These are phyloP conservation scores for Calophaca sinica DNA, from an alignment of 306 rosid species.

Conservation along the genomic window DNA sequence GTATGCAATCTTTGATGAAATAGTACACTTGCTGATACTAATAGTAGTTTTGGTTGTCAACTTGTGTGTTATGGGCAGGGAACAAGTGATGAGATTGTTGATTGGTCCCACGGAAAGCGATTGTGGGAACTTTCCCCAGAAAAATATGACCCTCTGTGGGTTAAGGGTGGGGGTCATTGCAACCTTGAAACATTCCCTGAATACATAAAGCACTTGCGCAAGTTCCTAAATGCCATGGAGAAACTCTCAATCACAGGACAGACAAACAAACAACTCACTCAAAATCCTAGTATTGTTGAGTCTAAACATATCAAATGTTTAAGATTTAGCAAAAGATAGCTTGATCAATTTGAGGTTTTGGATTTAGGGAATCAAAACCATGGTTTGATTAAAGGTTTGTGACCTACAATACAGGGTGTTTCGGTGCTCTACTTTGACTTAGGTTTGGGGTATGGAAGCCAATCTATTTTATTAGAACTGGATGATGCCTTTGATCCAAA, in stretches of 20 bases:
- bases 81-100: constrained; percentile 88
- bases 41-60: constrained; percentile 25
- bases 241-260: constrained; percentile 59
- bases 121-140: constrained; percentile 90
- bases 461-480: constrained; percentile 38
- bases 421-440: too few relatives aligned
- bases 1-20: too few relatives aligned
- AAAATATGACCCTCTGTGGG: constrained; percentile 92
- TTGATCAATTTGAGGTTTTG: constrained; percentile 8
- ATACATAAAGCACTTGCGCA: constrained; percentile 89
- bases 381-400: constrained; percentile 31
- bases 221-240: constrained; percentile 88
- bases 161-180: constrained; percentile 96
- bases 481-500: constrained; percentile 41
- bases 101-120: constrained; percentile 93
- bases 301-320: constrained; percentile 83
- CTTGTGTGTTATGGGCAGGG: constrained; percentile 65
- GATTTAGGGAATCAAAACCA: constrained; percentile 39
- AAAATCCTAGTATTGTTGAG: constrained; percentile 73
- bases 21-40: not conserved
- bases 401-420: too few relatives aligned
- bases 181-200: constrained; percentile 92
- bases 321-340: constrained; percentile 76
- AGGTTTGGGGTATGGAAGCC: constrained; percentile 28
- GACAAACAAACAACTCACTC: constrained; percentile 62